Evolutionary conservation across 495 filamentous ascomycete genomes (phyloP).

Genomic region (Penicillium riverlandense): DNA sequence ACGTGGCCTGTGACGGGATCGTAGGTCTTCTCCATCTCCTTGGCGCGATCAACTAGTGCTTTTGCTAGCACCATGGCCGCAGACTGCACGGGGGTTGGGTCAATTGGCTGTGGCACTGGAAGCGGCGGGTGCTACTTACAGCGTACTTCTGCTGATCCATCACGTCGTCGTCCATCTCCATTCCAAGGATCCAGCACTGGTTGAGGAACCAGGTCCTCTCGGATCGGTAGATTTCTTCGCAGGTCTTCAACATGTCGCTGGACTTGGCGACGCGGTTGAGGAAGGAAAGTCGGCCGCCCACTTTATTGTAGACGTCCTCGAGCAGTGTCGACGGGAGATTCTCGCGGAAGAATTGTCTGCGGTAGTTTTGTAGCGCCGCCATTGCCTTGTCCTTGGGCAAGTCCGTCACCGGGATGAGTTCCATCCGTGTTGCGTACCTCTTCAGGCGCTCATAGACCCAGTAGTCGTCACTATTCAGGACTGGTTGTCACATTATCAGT

Average conservation of each 20-base stretch:
- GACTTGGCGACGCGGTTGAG: conserved; percentile 81
- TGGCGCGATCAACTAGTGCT: conserved; percentile 74
- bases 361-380: conserved; percentile 65
- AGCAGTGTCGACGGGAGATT: conserved; percentile 43
- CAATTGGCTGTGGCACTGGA: neutral
- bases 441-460: conserved; percentile 96
- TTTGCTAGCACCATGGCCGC: conserved; percentile 92
- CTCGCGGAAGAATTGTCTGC: conserved; percentile 62
- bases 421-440: conserved; percentile 84
- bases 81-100: conserved; percentile 37
- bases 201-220: conserved; percentile 96
- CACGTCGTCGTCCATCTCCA: conserved; percentile 95
- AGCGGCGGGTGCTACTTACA: conserved; percentile 35
- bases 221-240: conserved; percentile 65
- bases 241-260: conserved; percentile 66
- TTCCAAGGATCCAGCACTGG: conserved; percentile 88
- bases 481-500: conserved; percentile 14
- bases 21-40: conserved; percentile 57
- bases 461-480: conserved; percentile 93
- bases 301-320: conserved; percentile 70
- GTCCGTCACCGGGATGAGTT: conserved; percentile 76
- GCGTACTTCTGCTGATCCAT: conserved; percentile 98
- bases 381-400: conserved; percentile 72
- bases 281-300: conserved; percentile 83
- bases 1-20: conserved; percentile 62